Evolutionary conservation across 2,329 filamentous ascomycete genomes (phyloP).

Genomic region (Cladosporium sp.): DNA sequence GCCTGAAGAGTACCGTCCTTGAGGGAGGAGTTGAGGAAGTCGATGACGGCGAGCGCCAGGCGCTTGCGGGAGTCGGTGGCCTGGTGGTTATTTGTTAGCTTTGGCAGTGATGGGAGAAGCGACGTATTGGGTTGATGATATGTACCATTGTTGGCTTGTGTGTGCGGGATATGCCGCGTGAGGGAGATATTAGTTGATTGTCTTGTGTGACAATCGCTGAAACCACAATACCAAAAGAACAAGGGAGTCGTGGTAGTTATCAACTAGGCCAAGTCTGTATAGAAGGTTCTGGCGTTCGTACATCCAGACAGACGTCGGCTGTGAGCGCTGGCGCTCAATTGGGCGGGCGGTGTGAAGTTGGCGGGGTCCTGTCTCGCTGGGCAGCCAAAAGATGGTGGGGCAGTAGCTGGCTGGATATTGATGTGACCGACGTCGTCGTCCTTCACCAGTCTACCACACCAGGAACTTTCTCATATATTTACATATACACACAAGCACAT

Average conservation of each 20-base stretch:
- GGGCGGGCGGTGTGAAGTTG: too few species aligned
- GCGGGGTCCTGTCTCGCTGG: too few species aligned
- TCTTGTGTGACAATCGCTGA: not conserved
- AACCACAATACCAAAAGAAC: not conserved
- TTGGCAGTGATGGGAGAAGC: too few species aligned
- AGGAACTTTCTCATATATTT: too few species aligned
- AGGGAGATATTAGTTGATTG: not conserved
- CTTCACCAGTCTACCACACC: too few species aligned
- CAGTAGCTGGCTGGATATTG: too few species aligned
- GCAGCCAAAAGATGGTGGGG: too few species aligned
- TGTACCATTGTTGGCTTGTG: not conserved
- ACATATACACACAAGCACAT: too few species aligned
- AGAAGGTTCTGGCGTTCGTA: too few species aligned
- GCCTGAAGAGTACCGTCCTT: constrained; percentile 81
- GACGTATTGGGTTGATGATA: not conserved
- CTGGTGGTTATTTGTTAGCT: constrained; percentile 21
- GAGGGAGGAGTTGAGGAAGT: constrained; percentile 81
- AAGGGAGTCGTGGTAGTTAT: not conserved
- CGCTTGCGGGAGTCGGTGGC: constrained; percentile 63
- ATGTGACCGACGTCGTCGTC: too few species aligned
- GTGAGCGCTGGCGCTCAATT: too few species aligned
- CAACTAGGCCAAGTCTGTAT: not conserved
- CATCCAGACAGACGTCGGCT: too few species aligned
- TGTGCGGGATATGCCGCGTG: not conserved
- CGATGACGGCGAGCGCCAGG: constrained; percentile 93